These are phyloP conservation scores for Cucumis cinereus DNA, from an alignment of 306 rosid genomes.

Conservation along the genomic window DNA sequence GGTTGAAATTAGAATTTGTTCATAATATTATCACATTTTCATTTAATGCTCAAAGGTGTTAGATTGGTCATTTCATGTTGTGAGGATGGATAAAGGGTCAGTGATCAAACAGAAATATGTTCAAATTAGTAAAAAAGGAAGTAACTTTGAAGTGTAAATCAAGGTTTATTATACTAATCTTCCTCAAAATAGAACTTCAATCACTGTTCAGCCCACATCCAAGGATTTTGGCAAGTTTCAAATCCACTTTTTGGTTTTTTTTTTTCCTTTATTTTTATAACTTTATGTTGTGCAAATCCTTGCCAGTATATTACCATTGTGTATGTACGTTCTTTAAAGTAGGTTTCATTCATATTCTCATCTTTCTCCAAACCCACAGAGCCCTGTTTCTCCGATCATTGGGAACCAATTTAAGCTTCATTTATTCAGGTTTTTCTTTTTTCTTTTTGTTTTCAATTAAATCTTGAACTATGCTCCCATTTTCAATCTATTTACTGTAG, in stretches of 20 bases:
- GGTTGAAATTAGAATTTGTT: neutral
- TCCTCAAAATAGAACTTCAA: neutral
- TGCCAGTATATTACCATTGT: neutral
- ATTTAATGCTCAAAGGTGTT: neutral
- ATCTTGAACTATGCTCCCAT: neutral
- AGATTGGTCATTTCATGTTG: neutral
- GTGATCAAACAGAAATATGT: neutral
- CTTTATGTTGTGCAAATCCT: slow-evolving; percentile 1
- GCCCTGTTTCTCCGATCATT: neutral
- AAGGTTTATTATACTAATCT: neutral
- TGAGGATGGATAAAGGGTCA: neutral
- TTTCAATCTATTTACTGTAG: neutral
- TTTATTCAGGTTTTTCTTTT: neutral
- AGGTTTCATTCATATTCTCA: neutral
- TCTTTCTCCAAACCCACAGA: neutral
- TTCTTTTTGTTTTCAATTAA: neutral
- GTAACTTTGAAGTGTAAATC: neutral
- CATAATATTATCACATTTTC: neutral
- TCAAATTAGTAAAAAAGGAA: neutral
- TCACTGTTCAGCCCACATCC: neutral
- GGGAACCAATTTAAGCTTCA: neutral
- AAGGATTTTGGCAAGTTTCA: neutral
- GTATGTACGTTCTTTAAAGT: neutral
- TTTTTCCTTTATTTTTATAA: neutral
- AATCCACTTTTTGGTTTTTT: neutral